phyloP scores from a whole-genome alignment of 73 alveolate genomes.

The Blepharisma stoltei region DNA sequence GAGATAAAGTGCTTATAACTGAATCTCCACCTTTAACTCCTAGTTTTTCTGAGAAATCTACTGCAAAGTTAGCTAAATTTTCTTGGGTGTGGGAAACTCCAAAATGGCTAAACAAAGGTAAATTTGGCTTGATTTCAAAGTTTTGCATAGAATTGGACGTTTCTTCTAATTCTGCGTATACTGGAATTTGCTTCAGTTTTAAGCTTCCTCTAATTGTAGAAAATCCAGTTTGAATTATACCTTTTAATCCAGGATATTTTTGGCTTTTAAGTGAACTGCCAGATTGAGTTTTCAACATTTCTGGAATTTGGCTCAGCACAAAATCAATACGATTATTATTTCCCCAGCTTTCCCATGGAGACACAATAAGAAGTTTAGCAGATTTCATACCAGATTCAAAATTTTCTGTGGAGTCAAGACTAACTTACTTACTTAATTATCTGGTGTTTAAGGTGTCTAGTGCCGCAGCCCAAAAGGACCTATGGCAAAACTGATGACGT shows the following conservation, averaged over 20 bases:
- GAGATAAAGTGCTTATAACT: background rate
- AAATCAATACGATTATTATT: background rate
- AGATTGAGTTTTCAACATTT: background rate
- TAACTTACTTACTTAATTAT: too few species aligned
- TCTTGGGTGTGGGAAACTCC: background rate
- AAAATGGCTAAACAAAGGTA: background rate
- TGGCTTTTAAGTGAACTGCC: background rate
- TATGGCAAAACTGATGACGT: too few species aligned
- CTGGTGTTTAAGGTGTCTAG: too few species aligned
- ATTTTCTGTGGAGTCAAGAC: background rate
- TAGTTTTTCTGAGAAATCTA: background rate
- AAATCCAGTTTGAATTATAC: background rate
- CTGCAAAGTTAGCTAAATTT: background rate
- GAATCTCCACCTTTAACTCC: background rate
- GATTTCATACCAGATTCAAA: background rate
- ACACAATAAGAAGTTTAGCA: background rate
- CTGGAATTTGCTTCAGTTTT: conserved; percentile 8
- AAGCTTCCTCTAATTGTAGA: conserved; percentile 17
- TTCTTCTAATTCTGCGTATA: background rate
- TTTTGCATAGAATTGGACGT: background rate
- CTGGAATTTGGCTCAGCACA: background rate
- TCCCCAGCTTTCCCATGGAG: background rate
- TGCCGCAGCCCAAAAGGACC: too few species aligned
- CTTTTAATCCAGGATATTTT: background rate
- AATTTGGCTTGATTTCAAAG: background rate